Base-by-base conservation (phyloP, 345 rosid species). In the Lepidium sativum region DNA sequence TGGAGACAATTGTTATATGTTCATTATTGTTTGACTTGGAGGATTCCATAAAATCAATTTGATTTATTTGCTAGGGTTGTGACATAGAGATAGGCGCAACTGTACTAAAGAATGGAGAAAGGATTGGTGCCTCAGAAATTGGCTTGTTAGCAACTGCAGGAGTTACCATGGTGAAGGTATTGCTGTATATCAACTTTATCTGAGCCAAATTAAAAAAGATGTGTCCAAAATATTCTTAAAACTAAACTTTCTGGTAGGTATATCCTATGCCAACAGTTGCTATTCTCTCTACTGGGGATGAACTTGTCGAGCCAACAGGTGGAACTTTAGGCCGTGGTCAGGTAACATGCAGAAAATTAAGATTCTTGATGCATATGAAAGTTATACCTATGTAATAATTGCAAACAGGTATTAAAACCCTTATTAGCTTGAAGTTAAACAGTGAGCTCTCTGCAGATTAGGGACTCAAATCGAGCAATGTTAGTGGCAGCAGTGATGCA, bases 391-490 rank as follows among this genome's bases (percentile, higher is more conserved):
- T 54, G 8, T 53, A 16, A 8, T 34, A 33, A 15, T 35, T 53
- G 42, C 9, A 42, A 20, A 66, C n/a, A 12, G 41, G 25, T 44
- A 37, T 60, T 60, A 58, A 44, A 42, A 62, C 50, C 15, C n/a
- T 27, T 25, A 60, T 66, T 49, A 37, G 42, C 23, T 16, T 73
- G 75, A 45, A 31, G 12, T 65, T 69, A 32, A 72, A 14, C 13
- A 57, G 56, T 71, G 69, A 21, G 52, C 21, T 34, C 74, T 67
- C 20, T 79, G 78, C 85, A 94, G 97, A 90, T 88, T 68, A 85
- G 97, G 71, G 99, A 94, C 74, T 94, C 99, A 69, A 94, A 94
- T 76, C 91, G 92, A 65, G 84, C 97, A 54, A 88, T 83, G 95
- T 42, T 90, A 58, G 68, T 88, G 70, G 96, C 95, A 29, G 99